These are phyloP conservation scores for Magnusiomyces magnusii DNA, from an alignment of 1,139 yeast genomes.

Conservation along the genomic window DNA sequence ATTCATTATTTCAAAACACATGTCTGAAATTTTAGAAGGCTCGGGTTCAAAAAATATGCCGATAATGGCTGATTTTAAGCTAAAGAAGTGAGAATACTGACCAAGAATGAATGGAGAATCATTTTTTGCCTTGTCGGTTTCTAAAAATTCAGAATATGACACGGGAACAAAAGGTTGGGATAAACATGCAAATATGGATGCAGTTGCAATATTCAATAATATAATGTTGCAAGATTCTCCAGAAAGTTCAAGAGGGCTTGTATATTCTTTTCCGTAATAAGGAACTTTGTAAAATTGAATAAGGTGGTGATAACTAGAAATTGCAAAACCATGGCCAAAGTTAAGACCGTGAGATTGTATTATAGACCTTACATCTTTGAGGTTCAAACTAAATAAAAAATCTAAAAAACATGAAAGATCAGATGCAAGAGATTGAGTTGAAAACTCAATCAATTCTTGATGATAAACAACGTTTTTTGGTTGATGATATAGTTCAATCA, in stretches of 20 bases:
- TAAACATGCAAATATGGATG: slow-evolving; percentile 3
- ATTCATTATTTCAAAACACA: neutral
- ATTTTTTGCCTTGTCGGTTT: neutral
- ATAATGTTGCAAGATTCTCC: neutral
- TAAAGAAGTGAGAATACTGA: neutral
- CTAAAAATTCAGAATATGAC: neutral
- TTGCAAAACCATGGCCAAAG: neutral
- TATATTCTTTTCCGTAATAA: neutral
- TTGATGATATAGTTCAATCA: too few relatives aligned
- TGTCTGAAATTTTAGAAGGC: neutral
- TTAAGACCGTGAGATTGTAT: neutral
- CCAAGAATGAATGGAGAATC: neutral
- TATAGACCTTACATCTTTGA: neutral
- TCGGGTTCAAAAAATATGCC: too few relatives aligned
- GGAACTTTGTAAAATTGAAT: slow-evolving; percentile 5
- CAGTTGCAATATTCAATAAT: slow-evolving; percentile 9
- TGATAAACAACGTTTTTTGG: too few relatives aligned
- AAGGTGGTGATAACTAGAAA: slow-evolving; percentile 4
- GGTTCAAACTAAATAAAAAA: neutral
- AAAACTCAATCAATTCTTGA: too few relatives aligned
- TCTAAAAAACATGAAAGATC: neutral
- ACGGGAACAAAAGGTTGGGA: neutral
- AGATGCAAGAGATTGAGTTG: neutral
- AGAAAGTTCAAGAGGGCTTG: neutral
- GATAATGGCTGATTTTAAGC: neutral